Base-by-base conservation (phyloP, 169 alveolate genomes). In the Plasmodium vivax region DNA sequence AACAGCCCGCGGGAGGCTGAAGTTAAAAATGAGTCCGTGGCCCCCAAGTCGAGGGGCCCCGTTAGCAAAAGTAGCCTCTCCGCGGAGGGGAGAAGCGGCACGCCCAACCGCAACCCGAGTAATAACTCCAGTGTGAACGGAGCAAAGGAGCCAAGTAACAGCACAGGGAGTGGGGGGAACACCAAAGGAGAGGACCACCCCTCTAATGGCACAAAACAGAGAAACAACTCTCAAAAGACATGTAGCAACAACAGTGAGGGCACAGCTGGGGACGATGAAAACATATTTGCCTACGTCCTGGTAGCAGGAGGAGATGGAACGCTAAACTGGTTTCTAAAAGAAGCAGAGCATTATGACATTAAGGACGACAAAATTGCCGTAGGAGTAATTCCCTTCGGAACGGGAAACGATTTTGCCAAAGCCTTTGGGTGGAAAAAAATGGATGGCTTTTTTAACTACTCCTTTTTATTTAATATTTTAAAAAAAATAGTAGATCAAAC, bases 291-390 rank as follows among this genome's bases (percentile, higher is more conserved):
- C 16, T 88, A 73, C 45, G 82, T 88, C 23, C 38, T 98, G n/a
- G 98, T 97, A 23, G 99, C 99, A 19, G 99, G 99, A 12, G 99
- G 99, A 9, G 99, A 98, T 94, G 99, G 99, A n/a, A 98, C 99
- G 6, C 97, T 98, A 14, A 97, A 98, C 96, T 98, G 99, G 99
- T 96, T 98, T 45, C 91, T 98, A 3, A 93, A 95, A 73, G 99
- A 98, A 95, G 93, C 98, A 91, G 97, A 96, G 23, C 94, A 85
- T 23, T 97, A 97, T 82, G 85, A 92, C n/a, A 96, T 98, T 36
- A 96, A 97, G 73, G 83, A 95, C 36, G 93, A 95, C 23, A 71
- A 82, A 34, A 81, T 97, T 83, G 98, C 97, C 16, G 88, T 98
- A 51, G 99, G 99, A 14, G 98, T 98, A 9, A 96, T 98, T 41